Percentiles rank a stretch among this genome's conserved stretches.
Conservation (phyloP, 441 rosid genomes). For the Macaranga tanarius region DNA sequence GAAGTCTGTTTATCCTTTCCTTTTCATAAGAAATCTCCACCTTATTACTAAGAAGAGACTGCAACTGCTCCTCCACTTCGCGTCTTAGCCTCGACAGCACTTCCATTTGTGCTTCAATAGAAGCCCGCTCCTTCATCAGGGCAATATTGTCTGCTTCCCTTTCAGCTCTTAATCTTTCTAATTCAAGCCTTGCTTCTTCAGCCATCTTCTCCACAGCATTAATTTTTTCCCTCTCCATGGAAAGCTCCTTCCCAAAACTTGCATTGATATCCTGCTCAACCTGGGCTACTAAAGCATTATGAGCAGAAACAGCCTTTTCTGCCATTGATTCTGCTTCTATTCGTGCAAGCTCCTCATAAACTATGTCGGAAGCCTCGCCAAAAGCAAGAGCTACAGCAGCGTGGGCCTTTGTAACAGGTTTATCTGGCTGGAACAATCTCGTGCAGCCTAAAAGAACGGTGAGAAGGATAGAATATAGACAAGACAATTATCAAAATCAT, state of each 20-base stretch:
- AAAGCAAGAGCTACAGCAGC: conserved; percentile 83
- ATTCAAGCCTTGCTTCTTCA: conserved; percentile 72
- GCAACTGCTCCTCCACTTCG: conserved; percentile 80
- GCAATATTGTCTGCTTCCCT: conserved; percentile 68
- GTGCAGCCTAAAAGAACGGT: conserved; percentile 57
- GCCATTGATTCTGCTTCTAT: conserved; percentile 95
- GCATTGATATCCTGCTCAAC: conserved; percentile 79
- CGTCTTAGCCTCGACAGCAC: conserved; percentile 59
- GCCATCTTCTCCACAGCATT: conserved; percentile 80
- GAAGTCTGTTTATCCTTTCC: conserved; percentile 64
- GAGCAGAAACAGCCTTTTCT: conserved; percentile 79
- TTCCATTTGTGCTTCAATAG: conserved; percentile 85
- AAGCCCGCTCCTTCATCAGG: conserved; percentile 64
- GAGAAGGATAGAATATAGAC: not conserved
- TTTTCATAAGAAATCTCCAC: conserved; percentile 77
- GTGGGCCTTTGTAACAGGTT: conserved; percentile 97
- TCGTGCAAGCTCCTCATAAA: conserved; percentile 85
- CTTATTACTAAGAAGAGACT: conserved; percentile 61
- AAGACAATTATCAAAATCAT: conserved; percentile 24
- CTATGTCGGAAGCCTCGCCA: conserved; percentile 78
- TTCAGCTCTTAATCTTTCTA: conserved; percentile 62
- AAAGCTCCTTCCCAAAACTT: conserved; percentile 74
- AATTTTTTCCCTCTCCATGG: conserved; percentile 66
- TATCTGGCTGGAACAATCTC: conserved; percentile 84
- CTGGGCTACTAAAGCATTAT: conserved; percentile 75